Conservation (phyloP, 768 basidiomycete genomes). For the Boletus sp. region DNA sequence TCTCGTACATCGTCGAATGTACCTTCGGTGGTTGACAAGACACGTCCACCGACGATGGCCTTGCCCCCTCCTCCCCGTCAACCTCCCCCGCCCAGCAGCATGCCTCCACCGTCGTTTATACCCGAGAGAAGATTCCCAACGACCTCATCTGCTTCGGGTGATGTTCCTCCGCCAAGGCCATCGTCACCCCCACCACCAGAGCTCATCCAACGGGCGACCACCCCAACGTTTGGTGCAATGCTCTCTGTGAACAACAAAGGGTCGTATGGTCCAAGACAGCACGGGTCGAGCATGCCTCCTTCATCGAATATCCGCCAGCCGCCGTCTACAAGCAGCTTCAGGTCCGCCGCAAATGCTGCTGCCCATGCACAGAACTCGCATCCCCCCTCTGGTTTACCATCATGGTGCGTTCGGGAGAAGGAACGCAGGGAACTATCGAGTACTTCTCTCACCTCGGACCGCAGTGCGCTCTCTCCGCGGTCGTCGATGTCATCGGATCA, state of each 20-base stretch:
- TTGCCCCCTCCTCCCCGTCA: slow-evolving; percentile 75
- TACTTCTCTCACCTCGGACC: slow-evolving; percentile 67
- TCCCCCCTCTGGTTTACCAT: slow-evolving; percentile 42
- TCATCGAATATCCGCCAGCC: slow-evolving; percentile 62
- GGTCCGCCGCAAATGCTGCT: slow-evolving; percentile 65
- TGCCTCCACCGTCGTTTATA: slow-evolving; percentile 75
- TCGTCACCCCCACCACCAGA: slow-evolving; percentile 92
- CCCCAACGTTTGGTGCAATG: slow-evolving; percentile 70
- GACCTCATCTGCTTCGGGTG: slow-evolving; percentile 44
- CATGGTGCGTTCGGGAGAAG: slow-evolving; percentile 49
- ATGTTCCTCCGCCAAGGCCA: slow-evolving; percentile 78
- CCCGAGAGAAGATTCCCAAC: slow-evolving; percentile 60
- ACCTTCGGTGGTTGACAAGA: slow-evolving; percentile 62
- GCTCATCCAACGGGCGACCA: slow-evolving; percentile 88
- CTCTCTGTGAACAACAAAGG: slow-evolving; percentile 53
- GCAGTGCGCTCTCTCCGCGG: slow-evolving; percentile 65
- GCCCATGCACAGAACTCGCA: slow-evolving; percentile 47
- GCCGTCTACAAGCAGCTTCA: slow-evolving; percentile 80
- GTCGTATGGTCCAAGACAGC: slow-evolving; percentile 49
- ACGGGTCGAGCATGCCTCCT: slow-evolving; percentile 77
- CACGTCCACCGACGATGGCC: slow-evolving; percentile 80
- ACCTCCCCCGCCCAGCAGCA: slow-evolving; percentile 66
- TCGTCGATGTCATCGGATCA: slow-evolving; percentile 83
- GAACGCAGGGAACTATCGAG: slow-evolving; percentile 60
- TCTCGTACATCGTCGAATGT: slow-evolving; percentile 63